Evolutionary conservation across 169 alveolate species (phyloP).

Genomic region (Plasmodium sp.): DNA sequence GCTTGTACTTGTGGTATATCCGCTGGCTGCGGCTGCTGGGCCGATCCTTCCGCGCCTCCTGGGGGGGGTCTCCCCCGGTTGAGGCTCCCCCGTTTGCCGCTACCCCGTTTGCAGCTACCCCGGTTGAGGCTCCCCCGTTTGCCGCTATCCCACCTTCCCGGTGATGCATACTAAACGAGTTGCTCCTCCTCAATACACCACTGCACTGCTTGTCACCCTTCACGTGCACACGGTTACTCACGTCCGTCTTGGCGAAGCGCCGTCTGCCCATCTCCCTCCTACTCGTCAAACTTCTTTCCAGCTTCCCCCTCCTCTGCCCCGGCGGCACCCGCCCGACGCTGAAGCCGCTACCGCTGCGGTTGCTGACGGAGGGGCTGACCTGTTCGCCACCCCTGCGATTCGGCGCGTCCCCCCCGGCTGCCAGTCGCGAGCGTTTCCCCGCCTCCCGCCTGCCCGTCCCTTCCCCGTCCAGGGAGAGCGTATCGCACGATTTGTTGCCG

Average conservation of each 20-base stretch:
- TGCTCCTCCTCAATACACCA: background rate
- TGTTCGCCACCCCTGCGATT: background rate
- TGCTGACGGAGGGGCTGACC: background rate
- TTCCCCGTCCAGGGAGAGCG: background rate
- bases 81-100: background rate
- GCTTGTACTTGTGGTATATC: conserved; percentile 46
- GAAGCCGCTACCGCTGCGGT: background rate
- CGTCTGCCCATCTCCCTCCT: background rate
- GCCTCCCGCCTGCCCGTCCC: background rate
- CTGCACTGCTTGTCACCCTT: background rate
- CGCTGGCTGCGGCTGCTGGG: background rate
- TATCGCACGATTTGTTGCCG: background rate
- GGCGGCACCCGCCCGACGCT: background rate
- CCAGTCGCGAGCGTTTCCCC: background rate
- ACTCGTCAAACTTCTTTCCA: background rate
- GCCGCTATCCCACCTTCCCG: background rate
- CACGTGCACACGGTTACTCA: background rate
- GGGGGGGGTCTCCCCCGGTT: background rate
- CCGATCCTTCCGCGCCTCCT: background rate
- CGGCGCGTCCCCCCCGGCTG: background rate
- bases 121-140: background rate
- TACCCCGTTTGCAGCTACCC: too few relatives aligned
- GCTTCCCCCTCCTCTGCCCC: background rate
- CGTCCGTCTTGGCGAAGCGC: background rate
- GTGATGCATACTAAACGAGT: background rate